These are phyloP conservation scores for Citrus maxima DNA, from an alignment of 345 rosid species.

Conservation along the genomic window DNA sequence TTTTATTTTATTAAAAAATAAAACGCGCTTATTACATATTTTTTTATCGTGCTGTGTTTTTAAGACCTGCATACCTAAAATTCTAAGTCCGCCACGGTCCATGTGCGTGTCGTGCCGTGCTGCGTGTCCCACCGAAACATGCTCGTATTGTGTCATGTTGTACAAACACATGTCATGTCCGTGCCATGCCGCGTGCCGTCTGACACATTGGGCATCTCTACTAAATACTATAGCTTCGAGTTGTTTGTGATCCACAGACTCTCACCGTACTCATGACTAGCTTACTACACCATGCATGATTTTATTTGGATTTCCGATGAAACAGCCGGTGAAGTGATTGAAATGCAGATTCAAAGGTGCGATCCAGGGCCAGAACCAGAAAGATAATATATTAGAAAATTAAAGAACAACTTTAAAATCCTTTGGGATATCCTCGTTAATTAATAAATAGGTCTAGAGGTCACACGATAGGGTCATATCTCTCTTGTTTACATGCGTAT, in stretches of 20 bases:
- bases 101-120: accelerated
- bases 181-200: accelerated
- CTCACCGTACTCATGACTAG: background rate
- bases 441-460: background rate
- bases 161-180: accelerated
- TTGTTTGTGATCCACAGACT: background rate
- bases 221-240: background rate
- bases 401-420: too few species aligned
- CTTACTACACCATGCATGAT: background rate
- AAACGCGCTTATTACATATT: accelerated
- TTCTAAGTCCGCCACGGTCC: accelerated
- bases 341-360: background rate
- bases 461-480: constrained; percentile 8
- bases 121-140: too few species aligned
- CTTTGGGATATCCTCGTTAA: too few species aligned
- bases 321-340: background rate
- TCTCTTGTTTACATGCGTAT: constrained; percentile 8
- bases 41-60: too few species aligned
- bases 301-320: background rate
- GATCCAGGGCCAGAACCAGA: background rate
- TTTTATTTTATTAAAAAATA: too few species aligned
- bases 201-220: accelerated
- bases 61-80: accelerated
- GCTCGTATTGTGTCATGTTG: accelerated
- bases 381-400: too few species aligned